These are phyloP conservation scores for Friedmanniomyces endolithicus DNA, from an alignment of 495 filamentous ascomycete genomes.

Conservation along the genomic window DNA sequence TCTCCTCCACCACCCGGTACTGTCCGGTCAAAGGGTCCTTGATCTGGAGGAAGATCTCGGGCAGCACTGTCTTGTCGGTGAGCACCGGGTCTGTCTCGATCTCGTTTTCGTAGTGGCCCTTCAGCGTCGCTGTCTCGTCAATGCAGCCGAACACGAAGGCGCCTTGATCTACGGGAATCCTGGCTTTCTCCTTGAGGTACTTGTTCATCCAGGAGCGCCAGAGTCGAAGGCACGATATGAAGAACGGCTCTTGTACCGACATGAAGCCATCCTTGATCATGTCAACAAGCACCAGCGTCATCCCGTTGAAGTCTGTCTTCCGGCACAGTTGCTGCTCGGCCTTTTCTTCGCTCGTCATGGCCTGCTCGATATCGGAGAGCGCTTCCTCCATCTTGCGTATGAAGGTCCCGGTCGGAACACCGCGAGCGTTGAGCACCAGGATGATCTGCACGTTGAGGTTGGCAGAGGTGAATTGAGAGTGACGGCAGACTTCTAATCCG, in stretches of 20 bases:
- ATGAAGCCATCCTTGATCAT: conserved; percentile 78
- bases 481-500: conserved; percentile 72
- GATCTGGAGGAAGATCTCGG: conserved; percentile 84
- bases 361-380: conserved; percentile 49
- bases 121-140: conserved; percentile 67
- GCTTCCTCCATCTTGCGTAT: conserved; percentile 50
- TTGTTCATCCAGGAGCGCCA: conserved; percentile 29
- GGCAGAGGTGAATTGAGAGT: conserved; percentile 59
- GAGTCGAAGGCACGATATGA: conserved; percentile 46
- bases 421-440: conserved; percentile 63
- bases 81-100: conserved; percentile 5
- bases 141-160: conserved; percentile 82
- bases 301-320: conserved; percentile 77
- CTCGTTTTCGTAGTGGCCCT: conserved; percentile 47
- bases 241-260: conserved; percentile 62
- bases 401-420: conserved; percentile 58
- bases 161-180: conserved; percentile 65
- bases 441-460: conserved; percentile 86
- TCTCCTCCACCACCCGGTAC: conserved; percentile 57
- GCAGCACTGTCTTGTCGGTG: conserved; percentile 33
- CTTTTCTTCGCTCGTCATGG: conserved; percentile 49
- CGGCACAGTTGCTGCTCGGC: conserved; percentile 56
- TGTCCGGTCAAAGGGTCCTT: conserved; percentile 35
- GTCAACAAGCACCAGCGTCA: conserved; percentile 55
- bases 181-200: conserved; percentile 81